These are phyloP conservation scores for Pseudohyphozyma bogoriensis DNA, from an alignment of 768 basidiomycete species.

Conservation along the genomic window DNA sequence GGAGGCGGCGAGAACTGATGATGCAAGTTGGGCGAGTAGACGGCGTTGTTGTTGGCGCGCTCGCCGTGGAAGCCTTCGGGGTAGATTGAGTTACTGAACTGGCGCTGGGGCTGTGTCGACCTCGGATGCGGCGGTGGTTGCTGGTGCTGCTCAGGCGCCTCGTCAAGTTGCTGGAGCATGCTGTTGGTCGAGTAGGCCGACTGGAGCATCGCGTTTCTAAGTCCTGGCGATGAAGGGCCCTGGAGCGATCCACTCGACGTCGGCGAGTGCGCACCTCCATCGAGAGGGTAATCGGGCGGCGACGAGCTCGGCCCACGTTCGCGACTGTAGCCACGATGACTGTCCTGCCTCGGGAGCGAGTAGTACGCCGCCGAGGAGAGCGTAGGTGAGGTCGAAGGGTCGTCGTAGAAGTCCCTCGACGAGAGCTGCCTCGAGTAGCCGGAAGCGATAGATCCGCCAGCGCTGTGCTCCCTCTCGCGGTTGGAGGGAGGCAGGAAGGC, in stretches of 20 bases:
- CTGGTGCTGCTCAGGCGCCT: not conserved
- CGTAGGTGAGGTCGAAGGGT: not conserved
- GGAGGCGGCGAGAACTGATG: constrained; percentile 1
- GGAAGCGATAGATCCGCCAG: not conserved
- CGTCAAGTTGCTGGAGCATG: constrained; percentile 9
- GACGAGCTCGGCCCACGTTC: not conserved
- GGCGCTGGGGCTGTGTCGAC: not conserved
- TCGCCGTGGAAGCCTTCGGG: not conserved
- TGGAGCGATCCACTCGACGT: not conserved
- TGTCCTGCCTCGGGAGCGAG: not conserved
- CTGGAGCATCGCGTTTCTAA: not conserved
- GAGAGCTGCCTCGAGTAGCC: no score
- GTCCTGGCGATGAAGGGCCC: not conserved
- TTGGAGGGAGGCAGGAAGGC: not conserved
- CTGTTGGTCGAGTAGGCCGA: not conserved
- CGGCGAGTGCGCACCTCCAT: not conserved
- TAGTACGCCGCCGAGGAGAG: not conserved
- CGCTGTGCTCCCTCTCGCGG: not conserved
- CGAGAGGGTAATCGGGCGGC: not conserved
- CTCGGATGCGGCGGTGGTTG: not conserved
- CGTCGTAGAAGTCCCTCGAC: constrained; percentile 1
- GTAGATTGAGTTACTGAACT: not conserved
- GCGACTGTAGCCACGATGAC: not conserved
- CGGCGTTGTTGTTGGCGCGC: not conserved
- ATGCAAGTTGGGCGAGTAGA: not conserved